A percentile compares a stretch with the other conserved stretches of the same genome.
phyloP scores from a whole-genome alignment of 306 rosid genomes.

The Morella rubra region DNA sequence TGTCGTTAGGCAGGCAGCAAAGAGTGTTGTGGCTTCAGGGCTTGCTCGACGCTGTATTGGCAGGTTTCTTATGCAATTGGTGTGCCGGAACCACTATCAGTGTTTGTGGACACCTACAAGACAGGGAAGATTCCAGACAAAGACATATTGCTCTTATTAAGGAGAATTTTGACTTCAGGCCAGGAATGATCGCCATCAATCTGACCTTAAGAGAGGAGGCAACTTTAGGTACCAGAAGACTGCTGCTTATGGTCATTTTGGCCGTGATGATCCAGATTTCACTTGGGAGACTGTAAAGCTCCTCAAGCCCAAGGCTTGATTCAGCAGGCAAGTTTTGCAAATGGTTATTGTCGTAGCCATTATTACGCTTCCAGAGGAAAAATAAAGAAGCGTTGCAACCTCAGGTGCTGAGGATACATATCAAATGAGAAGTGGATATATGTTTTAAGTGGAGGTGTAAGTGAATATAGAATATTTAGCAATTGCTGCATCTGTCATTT shows the following conservation, averaged over 20 bases:
- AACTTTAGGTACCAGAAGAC: constrained; percentile 76
- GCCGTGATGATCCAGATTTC: constrained; percentile 76
- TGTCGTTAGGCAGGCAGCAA: constrained; percentile 78
- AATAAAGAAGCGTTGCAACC: constrained; percentile 44
- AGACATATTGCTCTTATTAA: constrained; percentile 59
- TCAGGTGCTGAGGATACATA: constrained; percentile 27
- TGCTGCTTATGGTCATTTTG: constrained; percentile 84
- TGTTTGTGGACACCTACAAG: constrained; percentile 63
- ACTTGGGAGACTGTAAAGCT: constrained; percentile 75
- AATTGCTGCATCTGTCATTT: constrained; percentile 22
- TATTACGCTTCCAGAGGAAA: constrained; percentile 25
- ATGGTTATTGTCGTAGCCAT: constrained; percentile 43
- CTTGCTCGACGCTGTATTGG: constrained; percentile 73
- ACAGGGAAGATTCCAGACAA: constrained; percentile 66
- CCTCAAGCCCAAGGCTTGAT: constrained; percentile 67
- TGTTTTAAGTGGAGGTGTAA: constrained; percentile 31
- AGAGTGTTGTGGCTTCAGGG: constrained; percentile 76
- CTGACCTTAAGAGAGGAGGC: constrained; percentile 71
- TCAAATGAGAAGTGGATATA: constrained; percentile 26
- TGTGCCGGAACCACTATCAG: constrained; percentile 72
- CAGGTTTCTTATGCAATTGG: constrained; percentile 89
- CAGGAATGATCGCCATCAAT: constrained; percentile 71
- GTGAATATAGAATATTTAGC: constrained; percentile 30
- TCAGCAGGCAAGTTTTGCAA: constrained; percentile 6
- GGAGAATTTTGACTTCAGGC: constrained; percentile 76